These are phyloP conservation scores for Fusarium nematophilum DNA, from an alignment of 2,329 filamentous ascomycete genomes.

Conservation along the genomic window DNA sequence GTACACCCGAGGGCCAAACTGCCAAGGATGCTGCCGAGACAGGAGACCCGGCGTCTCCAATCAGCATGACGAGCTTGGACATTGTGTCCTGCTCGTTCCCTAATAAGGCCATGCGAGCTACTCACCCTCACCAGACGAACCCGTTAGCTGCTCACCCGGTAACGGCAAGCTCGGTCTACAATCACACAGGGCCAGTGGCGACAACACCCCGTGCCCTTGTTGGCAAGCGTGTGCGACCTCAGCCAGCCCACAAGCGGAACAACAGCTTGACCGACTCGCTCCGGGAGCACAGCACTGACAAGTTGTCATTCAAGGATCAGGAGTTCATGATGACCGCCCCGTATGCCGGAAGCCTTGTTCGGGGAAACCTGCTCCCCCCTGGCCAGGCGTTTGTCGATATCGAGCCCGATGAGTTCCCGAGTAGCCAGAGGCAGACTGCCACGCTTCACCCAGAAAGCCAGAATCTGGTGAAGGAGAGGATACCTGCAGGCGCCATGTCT, in stretches of 20 bases:
- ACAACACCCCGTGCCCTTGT: slow-evolving; percentile 68
- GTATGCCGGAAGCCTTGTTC: slow-evolving; percentile 85
- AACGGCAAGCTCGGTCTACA: slow-evolving; percentile 61
- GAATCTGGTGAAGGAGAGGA: slow-evolving; percentile 57
- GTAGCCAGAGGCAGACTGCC: slow-evolving; percentile 64
- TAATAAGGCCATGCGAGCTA: slow-evolving; percentile 58
- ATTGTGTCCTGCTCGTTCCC: slow-evolving; percentile 74
- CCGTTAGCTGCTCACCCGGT: slow-evolving; percentile 67
- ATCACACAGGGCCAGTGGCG: slow-evolving; percentile 62
- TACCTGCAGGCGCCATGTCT: slow-evolving; percentile 70
- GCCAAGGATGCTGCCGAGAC: slow-evolving; percentile 32
- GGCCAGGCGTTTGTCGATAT: slow-evolving; percentile 83
- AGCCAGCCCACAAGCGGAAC: slow-evolving; percentile 78
- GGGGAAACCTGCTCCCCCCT: slow-evolving; percentile 86
- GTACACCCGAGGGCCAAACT: slow-evolving; percentile 58
- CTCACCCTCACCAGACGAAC: slow-evolving; percentile 54
- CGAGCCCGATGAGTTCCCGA: slow-evolving; percentile 62
- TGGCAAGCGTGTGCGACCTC: slow-evolving; percentile 69
- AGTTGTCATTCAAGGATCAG: slow-evolving; percentile 62
- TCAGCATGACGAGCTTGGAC: slow-evolving; percentile 69
- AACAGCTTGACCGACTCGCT: slow-evolving; percentile 89
- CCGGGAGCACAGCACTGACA: slow-evolving; percentile 72
- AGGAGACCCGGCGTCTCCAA: slow-evolving; percentile 57
- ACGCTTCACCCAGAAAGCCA: slow-evolving; percentile 57
- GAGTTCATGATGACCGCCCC: slow-evolving; percentile 72